Evolutionary conservation across 2,329 filamentous ascomycete species (phyloP), one percentile per base, ranked within the genome.

Genomic region (Aspergillus pseudoglaucus): DNA sequence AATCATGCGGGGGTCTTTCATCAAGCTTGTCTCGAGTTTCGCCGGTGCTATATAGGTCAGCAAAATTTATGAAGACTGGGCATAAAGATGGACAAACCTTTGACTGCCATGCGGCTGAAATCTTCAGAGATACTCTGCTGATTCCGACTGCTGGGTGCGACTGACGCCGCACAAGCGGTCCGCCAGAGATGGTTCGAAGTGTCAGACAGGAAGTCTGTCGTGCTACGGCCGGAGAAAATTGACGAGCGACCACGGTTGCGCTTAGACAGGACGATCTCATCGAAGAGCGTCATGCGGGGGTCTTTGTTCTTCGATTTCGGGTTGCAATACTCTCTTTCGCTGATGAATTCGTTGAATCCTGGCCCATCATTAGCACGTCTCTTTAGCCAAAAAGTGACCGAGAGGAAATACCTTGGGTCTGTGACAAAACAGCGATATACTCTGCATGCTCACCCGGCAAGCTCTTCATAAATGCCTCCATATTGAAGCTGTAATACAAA

Each of bases 1-100:
- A 35, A 95, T 91, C 53, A 88, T 83, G 49, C 90, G 81, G 25
- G 90, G 90, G 69, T 96, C 90, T 65, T 89, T 88, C 89, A 97
- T 95, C 42, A 96, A 75, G 12, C 83, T 80, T 3, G 85, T 80
- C 60, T 98, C 93, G 8, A 98, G 78, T 61, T 88, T 90, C 6
- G 88, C 83, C 4, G 93, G 93, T 33, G 88, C 83, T 56, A 82
- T 72, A 10, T 81, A 47, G 22, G 45, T 82, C 46, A 82, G 74
- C 30, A 37, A 39, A 43, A 8, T 12, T 82, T 74, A 27, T 75
- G 69, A 49, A n/a, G 30, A 39, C 22, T 33, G 30, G 6, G 18
- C 18, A 46, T 45, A 48, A 44, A 45, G 54, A 39, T 3, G 6
- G 14, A 61, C 71, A 57, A 58, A 77, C 75, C 74, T 67, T 76